A percentile compares a stretch with the other conserved stretches of the same genome.
Conservation (phyloP, 2,329 filamentous ascomycete genomes). For the Pestalotiopsis sp. region DNA sequence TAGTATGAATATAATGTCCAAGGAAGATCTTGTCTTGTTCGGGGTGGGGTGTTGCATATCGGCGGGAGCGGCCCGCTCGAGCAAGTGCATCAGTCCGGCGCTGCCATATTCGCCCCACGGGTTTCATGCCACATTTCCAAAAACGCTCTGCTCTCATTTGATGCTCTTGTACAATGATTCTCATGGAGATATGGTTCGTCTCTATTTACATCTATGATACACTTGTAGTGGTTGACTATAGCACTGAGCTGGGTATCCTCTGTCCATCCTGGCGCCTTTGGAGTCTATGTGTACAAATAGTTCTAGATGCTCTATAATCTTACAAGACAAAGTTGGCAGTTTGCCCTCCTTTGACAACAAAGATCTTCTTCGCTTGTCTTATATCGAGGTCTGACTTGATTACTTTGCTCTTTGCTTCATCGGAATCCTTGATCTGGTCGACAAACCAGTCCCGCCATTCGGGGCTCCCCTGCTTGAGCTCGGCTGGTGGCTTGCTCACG, state of each 20-base stretch:
- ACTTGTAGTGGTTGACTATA: background rate
- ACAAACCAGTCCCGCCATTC: slow-evolving; percentile 63
- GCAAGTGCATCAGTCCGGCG: background rate
- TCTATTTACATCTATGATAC: background rate
- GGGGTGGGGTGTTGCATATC: background rate
- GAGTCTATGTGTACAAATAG: background rate
- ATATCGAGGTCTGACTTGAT: slow-evolving; percentile 46
- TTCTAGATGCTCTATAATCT: background rate
- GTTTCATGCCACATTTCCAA: too few relatives aligned
- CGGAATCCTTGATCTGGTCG: slow-evolving; percentile 60
- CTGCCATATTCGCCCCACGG: background rate
- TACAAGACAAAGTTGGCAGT: slow-evolving; percentile 74
- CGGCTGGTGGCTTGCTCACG: slow-evolving; percentile 54
- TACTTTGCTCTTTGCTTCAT: slow-evolving; percentile 62
- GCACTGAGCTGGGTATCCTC: slow-evolving; percentile 19
- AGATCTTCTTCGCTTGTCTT: slow-evolving; percentile 33
- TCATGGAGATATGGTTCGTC: background rate
- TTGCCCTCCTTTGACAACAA: slow-evolving; percentile 57
- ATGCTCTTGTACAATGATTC: background rate
- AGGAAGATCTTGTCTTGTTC: background rate
- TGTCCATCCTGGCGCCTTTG: background rate
- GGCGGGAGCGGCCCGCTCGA: background rate
- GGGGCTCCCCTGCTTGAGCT: slow-evolving; percentile 34
- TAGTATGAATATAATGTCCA: background rate
- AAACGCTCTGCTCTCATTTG: too few relatives aligned